These are phyloP conservation scores for Medicago arabica DNA, from an alignment of 306 rosid genomes.

Conservation along the genomic window DNA sequence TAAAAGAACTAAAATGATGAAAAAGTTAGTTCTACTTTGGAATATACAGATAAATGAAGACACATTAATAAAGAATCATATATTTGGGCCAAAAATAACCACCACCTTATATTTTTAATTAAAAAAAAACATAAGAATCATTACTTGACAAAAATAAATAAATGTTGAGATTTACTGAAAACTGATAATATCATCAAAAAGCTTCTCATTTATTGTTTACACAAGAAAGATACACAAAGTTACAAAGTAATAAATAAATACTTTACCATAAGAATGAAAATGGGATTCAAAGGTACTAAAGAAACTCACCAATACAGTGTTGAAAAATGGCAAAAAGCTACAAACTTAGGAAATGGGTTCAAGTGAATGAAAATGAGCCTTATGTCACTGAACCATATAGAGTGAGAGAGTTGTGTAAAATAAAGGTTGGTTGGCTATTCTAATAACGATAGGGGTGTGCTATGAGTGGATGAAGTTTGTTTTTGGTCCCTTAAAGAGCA, in stretches of 20 bases:
- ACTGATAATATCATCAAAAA: conserved; percentile 6
- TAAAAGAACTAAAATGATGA: conserved; percentile 3
- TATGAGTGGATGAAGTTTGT: conserved; percentile 74
- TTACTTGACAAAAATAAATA: conserved; percentile 8
- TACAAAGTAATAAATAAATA: neutral
- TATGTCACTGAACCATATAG: conserved; percentile 39
- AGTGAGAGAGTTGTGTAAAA: conserved; percentile 38
- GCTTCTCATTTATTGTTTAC: neutral
- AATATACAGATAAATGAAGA: conserved; percentile 4
- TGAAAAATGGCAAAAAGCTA: conserved; percentile 43
- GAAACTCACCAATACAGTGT: conserved; percentile 53
- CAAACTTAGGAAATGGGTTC: conserved; percentile 41
- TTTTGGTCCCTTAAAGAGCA: conserved; percentile 58
- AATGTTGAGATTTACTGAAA: conserved; percentile 6
- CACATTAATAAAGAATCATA: neutral
- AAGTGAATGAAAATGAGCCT: conserved; percentile 32
- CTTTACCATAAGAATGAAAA: neutral
- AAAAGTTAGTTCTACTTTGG: conserved; percentile 8
- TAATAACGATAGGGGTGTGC: conserved; percentile 79
- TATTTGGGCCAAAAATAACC: conserved; percentile 11
- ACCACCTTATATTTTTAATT: neutral
- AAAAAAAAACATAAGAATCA: neutral
- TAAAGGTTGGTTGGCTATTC: conserved; percentile 73
- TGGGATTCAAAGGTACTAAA: neutral
- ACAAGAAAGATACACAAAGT: neutral